Percentiles rank a stretch among this genome's conserved stretches.
These are phyloP conservation scores for Brachypodium distachyon DNA, from an alignment of 202 grass and related monocot species.

Conservation along the genomic window DNA sequence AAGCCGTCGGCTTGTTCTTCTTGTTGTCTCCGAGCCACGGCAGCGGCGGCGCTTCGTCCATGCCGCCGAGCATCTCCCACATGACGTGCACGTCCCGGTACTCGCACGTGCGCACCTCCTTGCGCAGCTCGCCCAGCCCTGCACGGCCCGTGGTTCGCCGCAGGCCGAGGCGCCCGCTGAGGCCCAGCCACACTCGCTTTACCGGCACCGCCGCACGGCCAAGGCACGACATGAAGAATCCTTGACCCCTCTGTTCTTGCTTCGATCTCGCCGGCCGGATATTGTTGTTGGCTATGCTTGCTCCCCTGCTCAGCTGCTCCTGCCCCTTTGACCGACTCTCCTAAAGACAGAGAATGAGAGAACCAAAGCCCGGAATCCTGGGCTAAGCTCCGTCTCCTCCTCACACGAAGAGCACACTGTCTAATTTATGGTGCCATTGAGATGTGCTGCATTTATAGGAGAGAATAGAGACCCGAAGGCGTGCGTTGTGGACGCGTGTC, in stretches of 20 bases:
- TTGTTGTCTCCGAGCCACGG: neutral
- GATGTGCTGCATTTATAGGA: slow-evolving; percentile 3
- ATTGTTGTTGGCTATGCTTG: neutral
- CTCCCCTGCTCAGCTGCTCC: neutral
- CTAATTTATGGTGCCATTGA: neutral
- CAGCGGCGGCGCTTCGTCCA: no score
- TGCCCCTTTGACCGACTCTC: neutral
- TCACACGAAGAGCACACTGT: neutral
- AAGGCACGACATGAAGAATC: slow-evolving; percentile 16
- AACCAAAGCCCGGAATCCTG: neutral
- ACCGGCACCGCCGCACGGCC: slow-evolving; percentile 13
- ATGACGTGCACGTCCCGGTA: slow-evolving; percentile 33
- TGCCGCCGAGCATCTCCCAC: no score
- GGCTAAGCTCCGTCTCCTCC: neutral
- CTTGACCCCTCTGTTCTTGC: no score
- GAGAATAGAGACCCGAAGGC: neutral
- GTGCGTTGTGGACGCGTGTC: neutral
- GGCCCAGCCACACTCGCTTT: slow-evolving; percentile 23
- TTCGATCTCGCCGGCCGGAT: neutral
- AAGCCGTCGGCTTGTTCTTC: neutral
- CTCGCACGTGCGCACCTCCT: slow-evolving; percentile 43
- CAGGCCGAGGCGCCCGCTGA: slow-evolving; percentile 24
- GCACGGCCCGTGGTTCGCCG: slow-evolving; percentile 15
- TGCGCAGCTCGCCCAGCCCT: slow-evolving; percentile 34
- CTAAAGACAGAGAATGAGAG: neutral